Evolutionary conservation across 148 eudicot species (phyloP), one percentile per base, ranked within the genome.

Genomic region (Fallopia convolvulus): DNA sequence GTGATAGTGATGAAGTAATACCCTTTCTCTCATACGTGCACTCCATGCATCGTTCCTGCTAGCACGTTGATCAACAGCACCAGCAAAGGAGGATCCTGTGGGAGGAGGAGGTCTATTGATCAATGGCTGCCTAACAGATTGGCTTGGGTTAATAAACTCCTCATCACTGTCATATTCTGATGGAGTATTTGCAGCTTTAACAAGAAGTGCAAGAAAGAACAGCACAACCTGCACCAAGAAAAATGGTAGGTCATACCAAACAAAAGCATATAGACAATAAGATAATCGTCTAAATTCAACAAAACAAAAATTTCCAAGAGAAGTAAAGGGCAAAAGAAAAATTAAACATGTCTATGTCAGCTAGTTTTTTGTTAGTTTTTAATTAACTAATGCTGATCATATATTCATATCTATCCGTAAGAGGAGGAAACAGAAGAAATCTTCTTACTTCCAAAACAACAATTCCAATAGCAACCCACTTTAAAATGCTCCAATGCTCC

Each of bases 21-120:
- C 95, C 97, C 92, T 94, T 82, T 94, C 99, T 83, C 97, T 86
- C 99, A 94, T 92, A 53, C 97, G 97, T 83, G 91, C 83, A 83
- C 97, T 94, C 99, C 99, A 94, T 81, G 99, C 97, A 87, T 94
- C 99, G 77, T 79, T 92, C 81, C 97, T 89, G 83, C 83, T 80
- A 36, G 91, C 85, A 56, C 92, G 90, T 68, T 86, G 88, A 83
- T 90, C 96, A 77, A 84, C 82, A 53, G 91, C 71, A 81, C 88
- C 88, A 80, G 89, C 78, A 80, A 82, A 95, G 78, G 98, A 93
- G 61, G 82, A 90, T 70, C 89, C 93, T 0, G 96, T 13, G 12
- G 70, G 18, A 63, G 79, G 83, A 70, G 87, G 79, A 65, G 77
- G 86, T 78, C 90, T 86, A 83, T 83, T 89, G 78, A 92, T 86